A percentile compares a stretch with the other conserved stretches of the same genome.
Conservation (phyloP, 164 flowering plant species). For the Brasenia schreberi region DNA sequence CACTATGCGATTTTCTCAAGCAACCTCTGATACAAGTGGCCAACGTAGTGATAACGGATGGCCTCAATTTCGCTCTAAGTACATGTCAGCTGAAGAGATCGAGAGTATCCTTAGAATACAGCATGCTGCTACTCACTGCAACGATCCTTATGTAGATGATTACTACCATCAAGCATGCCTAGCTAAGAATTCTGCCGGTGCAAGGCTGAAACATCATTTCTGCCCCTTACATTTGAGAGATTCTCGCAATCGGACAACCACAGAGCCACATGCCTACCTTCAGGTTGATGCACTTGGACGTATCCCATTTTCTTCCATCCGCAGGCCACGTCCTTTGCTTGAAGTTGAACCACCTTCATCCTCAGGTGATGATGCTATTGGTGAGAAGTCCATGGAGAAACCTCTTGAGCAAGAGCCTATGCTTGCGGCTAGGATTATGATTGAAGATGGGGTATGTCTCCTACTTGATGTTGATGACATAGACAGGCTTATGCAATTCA, state of each 20-base stretch:
- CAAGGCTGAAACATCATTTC: conserved; percentile 50
- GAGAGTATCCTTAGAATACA: conserved; percentile 82
- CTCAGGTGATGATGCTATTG: conserved; percentile 21
- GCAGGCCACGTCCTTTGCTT: conserved; percentile 83
- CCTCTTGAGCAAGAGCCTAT: conserved; percentile 93
- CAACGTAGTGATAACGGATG: conserved; percentile 50
- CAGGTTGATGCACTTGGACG: conserved; percentile 71
- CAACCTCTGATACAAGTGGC: conserved; percentile 42
- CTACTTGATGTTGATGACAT: conserved; percentile 93
- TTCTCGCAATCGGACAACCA: conserved; percentile 41
- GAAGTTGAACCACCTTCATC: conserved; percentile 59
- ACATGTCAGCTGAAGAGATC: conserved; percentile 88
- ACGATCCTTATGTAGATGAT: conserved; percentile 82
- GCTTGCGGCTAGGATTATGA: conserved; percentile 83
- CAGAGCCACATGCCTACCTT: conserved; percentile 54
- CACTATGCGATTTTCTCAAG: conserved; percentile 41
- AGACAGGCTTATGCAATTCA: conserved; percentile 63
- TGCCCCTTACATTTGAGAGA: conserved; percentile 71
- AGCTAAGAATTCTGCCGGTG: conserved; percentile 53
- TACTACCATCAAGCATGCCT: conserved; percentile 91
- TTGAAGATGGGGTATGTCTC: conserved; percentile 76
- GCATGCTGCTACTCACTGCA: conserved; percentile 78
- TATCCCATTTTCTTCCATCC: conserved; percentile 59
- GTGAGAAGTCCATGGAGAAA: conserved; percentile 45
- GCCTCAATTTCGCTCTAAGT: conserved; percentile 64